A percentile compares a stretch with the other conserved stretches of the same genome.
phyloP scores from a whole-genome alignment of 148 eudicot species.

The Persicaria maculosa region DNA sequence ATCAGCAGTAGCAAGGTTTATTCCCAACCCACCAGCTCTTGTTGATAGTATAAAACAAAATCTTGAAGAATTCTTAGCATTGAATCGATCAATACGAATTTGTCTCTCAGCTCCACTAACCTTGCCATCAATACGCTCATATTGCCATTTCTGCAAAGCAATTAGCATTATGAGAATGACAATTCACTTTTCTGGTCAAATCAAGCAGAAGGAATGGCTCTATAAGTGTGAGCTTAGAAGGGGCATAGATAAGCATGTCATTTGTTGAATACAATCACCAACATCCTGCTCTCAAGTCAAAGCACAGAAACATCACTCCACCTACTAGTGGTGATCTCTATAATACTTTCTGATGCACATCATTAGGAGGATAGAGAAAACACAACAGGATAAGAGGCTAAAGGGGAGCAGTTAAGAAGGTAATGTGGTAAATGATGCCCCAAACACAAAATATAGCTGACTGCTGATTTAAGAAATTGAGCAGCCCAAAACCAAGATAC shows the following conservation, averaged over 20 bases:
- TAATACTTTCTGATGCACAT: not conserved
- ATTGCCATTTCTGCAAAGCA: constrained; percentile 67
- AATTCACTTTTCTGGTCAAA: not conserved
- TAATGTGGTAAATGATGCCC: not conserved
- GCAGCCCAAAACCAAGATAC: not conserved
- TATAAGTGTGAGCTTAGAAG: not conserved
- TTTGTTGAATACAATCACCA: not conserved
- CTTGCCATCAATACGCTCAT: constrained; percentile 95
- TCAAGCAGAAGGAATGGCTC: constrained; percentile 5
- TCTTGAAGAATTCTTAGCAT: constrained; percentile 82
- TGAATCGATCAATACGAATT: constrained; percentile 90
- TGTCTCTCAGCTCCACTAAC: constrained; percentile 97
- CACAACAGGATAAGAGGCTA: not conserved
- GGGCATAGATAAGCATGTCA: not conserved
- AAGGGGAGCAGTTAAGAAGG: not conserved
- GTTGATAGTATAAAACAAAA: constrained; percentile 95
- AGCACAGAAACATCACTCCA: no score
- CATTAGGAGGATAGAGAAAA: not conserved
- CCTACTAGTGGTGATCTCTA: no score
- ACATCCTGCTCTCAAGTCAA: not conserved
- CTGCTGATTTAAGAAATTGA: not conserved
- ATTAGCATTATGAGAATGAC: not conserved
- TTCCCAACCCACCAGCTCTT: constrained; percentile 98
- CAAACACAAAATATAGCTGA: not conserved
- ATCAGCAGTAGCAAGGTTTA: constrained; percentile 99